Conservation (phyloP, 306 rosid species). For the Cucurbita pepo region DNA sequence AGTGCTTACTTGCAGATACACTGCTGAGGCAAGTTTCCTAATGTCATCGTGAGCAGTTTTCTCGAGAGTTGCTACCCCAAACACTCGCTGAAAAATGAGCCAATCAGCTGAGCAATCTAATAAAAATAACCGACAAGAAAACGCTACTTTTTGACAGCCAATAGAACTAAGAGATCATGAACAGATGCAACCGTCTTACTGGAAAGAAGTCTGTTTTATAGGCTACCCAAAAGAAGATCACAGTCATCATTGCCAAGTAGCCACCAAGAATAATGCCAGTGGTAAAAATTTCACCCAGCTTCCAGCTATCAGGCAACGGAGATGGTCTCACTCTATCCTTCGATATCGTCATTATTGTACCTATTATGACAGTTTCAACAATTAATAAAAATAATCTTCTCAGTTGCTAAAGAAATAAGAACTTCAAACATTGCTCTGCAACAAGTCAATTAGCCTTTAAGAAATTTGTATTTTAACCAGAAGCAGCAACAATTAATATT, state of each 20-base stretch:
- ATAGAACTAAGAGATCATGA: not conserved
- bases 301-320: conserved; percentile 99
- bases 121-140: not conserved
- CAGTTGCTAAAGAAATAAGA: not conserved
- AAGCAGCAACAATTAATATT: not conserved
- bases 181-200: conserved; percentile 25
- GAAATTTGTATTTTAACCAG: not conserved
- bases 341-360: conserved; percentile 95
- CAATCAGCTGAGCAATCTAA: not conserved
- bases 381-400: not conserved
- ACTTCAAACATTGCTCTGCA: not conserved
- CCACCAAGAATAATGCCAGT: conserved; percentile 86
- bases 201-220: conserved; percentile 90
- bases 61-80: conserved; percentile 78
- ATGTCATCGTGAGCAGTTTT: conserved; percentile 70
- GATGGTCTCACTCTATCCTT: conserved; percentile 96
- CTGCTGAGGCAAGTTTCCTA: conserved; percentile 85
- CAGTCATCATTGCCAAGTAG: conserved; percentile 98
- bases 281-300: conserved; percentile 80
- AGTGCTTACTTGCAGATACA: conserved; percentile 96
- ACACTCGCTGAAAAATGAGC: conserved; percentile 36
- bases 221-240: conserved; percentile 95
- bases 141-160: not conserved
- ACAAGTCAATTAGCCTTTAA: not conserved
- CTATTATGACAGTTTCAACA: conserved; percentile 20